A percentile compares a stretch with the other conserved stretches of the same genome.
Conservation (phyloP, 768 basidiomycete species). For the Multifurca ochricompacta region DNA sequence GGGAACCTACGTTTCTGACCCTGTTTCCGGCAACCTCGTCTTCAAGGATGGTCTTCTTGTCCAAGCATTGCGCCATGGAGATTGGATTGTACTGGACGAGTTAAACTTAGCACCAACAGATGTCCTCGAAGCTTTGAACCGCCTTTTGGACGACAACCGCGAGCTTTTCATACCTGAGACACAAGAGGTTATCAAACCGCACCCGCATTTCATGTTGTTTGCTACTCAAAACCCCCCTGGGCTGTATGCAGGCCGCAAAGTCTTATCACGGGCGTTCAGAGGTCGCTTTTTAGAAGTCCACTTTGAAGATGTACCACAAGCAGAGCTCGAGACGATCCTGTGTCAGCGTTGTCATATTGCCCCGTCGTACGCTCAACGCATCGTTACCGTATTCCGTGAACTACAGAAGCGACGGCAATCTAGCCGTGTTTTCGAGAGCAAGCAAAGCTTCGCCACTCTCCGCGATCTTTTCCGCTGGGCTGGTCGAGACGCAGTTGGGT, state of each 20-base stretch:
- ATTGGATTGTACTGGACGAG: conserved; percentile 98
- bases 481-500: conserved; percentile 76
- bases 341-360: conserved; percentile 88
- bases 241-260: conserved; percentile 89
- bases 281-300: conserved; percentile 97
- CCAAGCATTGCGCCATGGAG: conserved; percentile 80
- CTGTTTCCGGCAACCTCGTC: conserved; percentile 83
- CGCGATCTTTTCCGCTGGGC: conserved; percentile 99
- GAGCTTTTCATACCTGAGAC: conserved; percentile 95
- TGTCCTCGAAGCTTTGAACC: conserved; percentile 94
- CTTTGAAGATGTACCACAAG: conserved; percentile 93
- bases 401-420: conserved; percentile 88
- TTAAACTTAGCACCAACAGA: conserved; percentile 97
- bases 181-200: conserved; percentile 86
- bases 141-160: conserved; percentile 93
- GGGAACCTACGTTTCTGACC: conserved; percentile 92
- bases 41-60: conserved; percentile 94
- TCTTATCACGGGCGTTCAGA: conserved; percentile 91
- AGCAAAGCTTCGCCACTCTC: conserved; percentile 92
- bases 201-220: conserved; percentile 95
- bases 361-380: conserved; percentile 85
- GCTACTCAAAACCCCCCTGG: conserved; percentile 98
- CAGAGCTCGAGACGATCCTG: conserved; percentile 89
- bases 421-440: conserved; percentile 92
- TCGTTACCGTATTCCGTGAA: conserved; percentile 88